Evolutionary conservation across 1,284 basidiomycete genomes (phyloP), one percentile per base, ranked within the genome.

Genomic region (Melampsora larici-populina): DNA sequence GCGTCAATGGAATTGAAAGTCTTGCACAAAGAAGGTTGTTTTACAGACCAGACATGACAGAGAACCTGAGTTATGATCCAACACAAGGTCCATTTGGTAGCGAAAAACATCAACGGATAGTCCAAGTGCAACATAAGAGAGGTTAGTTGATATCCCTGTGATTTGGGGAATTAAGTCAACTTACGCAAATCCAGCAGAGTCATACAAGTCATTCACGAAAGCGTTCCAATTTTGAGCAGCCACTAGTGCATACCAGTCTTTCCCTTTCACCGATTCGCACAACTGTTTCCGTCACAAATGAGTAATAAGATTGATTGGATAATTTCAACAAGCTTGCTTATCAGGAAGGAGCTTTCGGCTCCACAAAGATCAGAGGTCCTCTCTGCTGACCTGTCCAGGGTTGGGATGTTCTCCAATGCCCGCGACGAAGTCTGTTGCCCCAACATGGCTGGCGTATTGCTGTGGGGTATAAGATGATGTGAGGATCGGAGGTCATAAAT

Each of bases 181-280:
- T 78, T 21, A 78, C 76, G 76, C 76, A 48, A 63, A 71, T 65
- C 69, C 76, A 24, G 63, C 69, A 31, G 76, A 65, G 51, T 78
- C 69, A 33, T 78, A 78, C 26, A 78, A 24, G 51, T 11, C 66
- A 24, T 78, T 78, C 11, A 78, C 68, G 64, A 78, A 78, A 18
- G 76, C 63, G 24, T 78, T 78, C 76, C 76, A 78, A n/a, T 78
- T 78, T 48, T 78, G 62, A 13, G 26, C 76, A 8, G 76, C 76
- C 24, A 78, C 76, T 7, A 78, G 40, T 21, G 76, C 76, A 49
- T 78, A 78, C 76, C 76, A 78, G 58, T 78, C 76, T 33, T 51
- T 40, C 18, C 76, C 76, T 58, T 65, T 55, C 21, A 71, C 69
- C 2, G 76, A 46, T 48, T 71, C 76, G 31, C 76, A 78, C 2